Base-by-base conservation (phyloP, 352 stramenopile species). In the Lagenidium sp. region DNA sequence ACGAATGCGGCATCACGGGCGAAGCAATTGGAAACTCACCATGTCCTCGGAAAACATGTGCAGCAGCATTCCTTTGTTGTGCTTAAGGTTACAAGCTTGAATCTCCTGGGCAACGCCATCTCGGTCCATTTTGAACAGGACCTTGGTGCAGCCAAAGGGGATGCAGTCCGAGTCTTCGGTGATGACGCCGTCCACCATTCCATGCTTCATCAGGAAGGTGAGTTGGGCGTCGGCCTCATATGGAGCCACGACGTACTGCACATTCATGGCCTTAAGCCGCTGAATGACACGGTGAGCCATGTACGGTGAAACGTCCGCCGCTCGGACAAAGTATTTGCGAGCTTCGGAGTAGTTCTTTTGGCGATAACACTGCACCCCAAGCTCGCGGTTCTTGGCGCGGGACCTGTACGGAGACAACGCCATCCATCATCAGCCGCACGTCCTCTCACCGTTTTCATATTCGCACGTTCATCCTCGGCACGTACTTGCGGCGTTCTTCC, bases 71-170 rank as follows among this genome's bases (percentile, higher is more conserved):
- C 53, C 64, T 24, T 68, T 87, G 69, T 89, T 90, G 19, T 71
- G 69, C 60, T 79, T 80, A 36, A 94, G 55, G 35, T 85, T 81
- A 10, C 22, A 21, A 20, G 63, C 57, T 34, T 75, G 60, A 23
- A 98, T 95, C 60, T 96, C 81, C 44, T 97, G 64, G 1, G 79
- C 87, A 47, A 75, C 44, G 39, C 82, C 89, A 28, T 85, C 63
- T 10, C 81, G 82, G 59, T 98, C 89, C 46, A 98, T 69, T 62
- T 99, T 99, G 68, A 98, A 98, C 6, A 98, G 73, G 12, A 98
- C 77, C 16, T 62, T 83, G 44, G 63, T 34, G 47, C 89, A 98
- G 15, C 93, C 85, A 53, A 97, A 98, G 6, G 85, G 73, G 25
- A 99, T 68, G 36, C 73, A 94, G 56, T 99, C 95, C 24, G 85